Evolutionary conservation across 345 rosid genomes (phyloP).

Genomic region (Salix viminalis): DNA sequence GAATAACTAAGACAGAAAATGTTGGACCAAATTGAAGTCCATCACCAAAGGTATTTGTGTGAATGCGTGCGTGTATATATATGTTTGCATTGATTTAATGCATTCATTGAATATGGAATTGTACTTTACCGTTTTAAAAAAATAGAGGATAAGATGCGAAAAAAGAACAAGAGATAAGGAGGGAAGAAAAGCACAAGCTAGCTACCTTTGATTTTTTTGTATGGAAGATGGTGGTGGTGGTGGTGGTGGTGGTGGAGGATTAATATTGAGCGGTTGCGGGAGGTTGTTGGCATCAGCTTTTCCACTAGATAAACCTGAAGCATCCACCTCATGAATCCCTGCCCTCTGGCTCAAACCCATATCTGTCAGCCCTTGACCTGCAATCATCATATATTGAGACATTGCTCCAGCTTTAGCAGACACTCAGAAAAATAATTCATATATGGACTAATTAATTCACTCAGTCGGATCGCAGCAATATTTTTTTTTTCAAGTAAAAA

Average conservation of each 20-base stretch:
- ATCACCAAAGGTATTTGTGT: conserved; percentile 6
- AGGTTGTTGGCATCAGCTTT: conserved; percentile 3
- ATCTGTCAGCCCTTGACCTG: conserved; percentile 47
- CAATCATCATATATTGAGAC: conserved; percentile 23
- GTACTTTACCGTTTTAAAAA: not conserved
- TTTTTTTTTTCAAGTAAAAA: conserved; percentile 15
- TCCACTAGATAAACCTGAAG: not conserved
- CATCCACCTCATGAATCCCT: conserved; percentile 18
- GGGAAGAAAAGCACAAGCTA: conserved; percentile 10
- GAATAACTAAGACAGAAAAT: conserved; percentile 14
- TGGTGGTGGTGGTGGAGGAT: not conserved
- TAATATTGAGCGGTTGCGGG: not conserved
- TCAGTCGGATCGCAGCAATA: conserved; percentile 3
- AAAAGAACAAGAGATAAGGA: not conserved
- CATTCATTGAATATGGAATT: not conserved
- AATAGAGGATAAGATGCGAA: not conserved
- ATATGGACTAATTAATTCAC: conserved; percentile 1
- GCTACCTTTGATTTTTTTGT: conserved; percentile 29
- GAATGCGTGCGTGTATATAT: conserved; percentile 20
- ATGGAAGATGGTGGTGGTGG: conserved; percentile 6
- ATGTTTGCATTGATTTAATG: not conserved
- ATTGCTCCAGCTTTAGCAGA: conserved; percentile 31
- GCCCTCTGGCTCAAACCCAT: conserved; percentile 32
- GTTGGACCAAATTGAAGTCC: conserved; percentile 17
- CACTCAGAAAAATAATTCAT: conserved; percentile 24